Percentiles rank a stretch among this genome's conserved stretches.
phyloP scores from a whole-genome alignment of 495 filamentous ascomycete species.

The Letharia lupina region DNA sequence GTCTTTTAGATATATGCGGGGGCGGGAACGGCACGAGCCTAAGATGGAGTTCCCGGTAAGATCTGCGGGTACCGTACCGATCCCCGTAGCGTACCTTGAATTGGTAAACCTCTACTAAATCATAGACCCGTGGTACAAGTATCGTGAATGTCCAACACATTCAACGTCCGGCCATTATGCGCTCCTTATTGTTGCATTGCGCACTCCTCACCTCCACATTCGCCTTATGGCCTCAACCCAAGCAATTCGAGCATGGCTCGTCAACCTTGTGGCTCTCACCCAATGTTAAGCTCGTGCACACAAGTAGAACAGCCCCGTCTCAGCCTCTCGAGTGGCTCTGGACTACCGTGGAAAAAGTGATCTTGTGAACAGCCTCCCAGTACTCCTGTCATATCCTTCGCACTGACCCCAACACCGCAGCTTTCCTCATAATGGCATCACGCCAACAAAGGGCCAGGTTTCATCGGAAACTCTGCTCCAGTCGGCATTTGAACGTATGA shows the following conservation, averaged over 20 bases:
- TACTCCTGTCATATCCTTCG: not conserved
- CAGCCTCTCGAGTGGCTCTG: constrained; percentile 12
- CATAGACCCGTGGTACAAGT: not conserved
- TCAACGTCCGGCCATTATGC: not conserved
- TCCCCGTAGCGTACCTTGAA: too few species aligned
- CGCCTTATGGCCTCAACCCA: constrained; percentile 23
- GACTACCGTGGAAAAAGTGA: constrained; percentile 4
- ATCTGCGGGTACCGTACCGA: too few species aligned
- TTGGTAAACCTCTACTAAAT: too few species aligned
- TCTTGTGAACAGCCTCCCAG: not conserved
- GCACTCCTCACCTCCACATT: not conserved
- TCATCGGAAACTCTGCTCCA: constrained; percentile 29
- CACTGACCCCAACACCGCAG: not conserved
- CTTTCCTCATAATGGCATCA: not conserved
- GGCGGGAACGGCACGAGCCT: too few species aligned
- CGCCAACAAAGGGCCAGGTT: not conserved
- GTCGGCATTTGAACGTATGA: constrained; percentile 37
- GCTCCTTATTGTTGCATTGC: not conserved
- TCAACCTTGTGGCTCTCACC: constrained; percentile 15
- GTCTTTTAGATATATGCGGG: too few species aligned
- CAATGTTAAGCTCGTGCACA: constrained; percentile 3
- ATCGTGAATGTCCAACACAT: not conserved
- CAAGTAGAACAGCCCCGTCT: not conserved
- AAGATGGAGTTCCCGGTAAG: too few species aligned
- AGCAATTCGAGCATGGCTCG: constrained; percentile 17